Evolutionary conservation across 768 basidiomycete species (phyloP).

Genomic region (Leccinum ochraceum): DNA sequence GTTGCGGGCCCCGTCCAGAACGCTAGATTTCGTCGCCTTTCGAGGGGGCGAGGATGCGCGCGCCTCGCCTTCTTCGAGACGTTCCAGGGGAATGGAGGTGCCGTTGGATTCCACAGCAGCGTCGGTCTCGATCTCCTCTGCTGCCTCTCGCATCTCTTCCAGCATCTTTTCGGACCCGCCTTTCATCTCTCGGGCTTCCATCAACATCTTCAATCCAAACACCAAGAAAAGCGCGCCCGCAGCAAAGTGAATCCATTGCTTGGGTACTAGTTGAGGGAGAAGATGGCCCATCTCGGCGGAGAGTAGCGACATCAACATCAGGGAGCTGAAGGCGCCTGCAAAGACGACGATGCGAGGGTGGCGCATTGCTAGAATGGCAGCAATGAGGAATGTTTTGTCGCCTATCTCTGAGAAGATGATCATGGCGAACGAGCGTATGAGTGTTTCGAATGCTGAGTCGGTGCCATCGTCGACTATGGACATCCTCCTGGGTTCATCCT

Average conservation of each 20-base stretch:
- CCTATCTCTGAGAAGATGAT: conserved; percentile 94
- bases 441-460: conserved; percentile 41
- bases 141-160: conserved; percentile 96
- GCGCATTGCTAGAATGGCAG: conserved; percentile 92
- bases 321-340: conserved; percentile 82
- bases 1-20: conserved; percentile 72
- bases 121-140: conserved; percentile 90
- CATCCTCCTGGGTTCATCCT: conserved; percentile 17
- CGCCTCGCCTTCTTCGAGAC: conserved; percentile 68
- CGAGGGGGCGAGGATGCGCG: conserved; percentile 12
- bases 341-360: conserved; percentile 88
- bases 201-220: conserved; percentile 88
- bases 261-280: conserved; percentile 80
- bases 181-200: conserved; percentile 82
- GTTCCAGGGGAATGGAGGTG: conserved; percentile 63
- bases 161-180: conserved; percentile 76
- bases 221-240: conserved; percentile 85
- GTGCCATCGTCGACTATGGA: conserved; percentile 17
- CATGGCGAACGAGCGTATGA: conserved; percentile 82
- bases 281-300: conserved; percentile 93
- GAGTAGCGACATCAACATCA: conserved; percentile 91
- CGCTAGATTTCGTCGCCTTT: conserved; percentile 22
- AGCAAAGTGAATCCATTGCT: conserved; percentile 62
- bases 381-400: conserved; percentile 90
- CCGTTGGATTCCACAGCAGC: conserved; percentile 46